A percentile compares a stretch with the other conserved stretches of the same genome.
Evolutionary conservation across 805 yeast species (phyloP).

Genomic region (Metschnikowia henanensis): DNA sequence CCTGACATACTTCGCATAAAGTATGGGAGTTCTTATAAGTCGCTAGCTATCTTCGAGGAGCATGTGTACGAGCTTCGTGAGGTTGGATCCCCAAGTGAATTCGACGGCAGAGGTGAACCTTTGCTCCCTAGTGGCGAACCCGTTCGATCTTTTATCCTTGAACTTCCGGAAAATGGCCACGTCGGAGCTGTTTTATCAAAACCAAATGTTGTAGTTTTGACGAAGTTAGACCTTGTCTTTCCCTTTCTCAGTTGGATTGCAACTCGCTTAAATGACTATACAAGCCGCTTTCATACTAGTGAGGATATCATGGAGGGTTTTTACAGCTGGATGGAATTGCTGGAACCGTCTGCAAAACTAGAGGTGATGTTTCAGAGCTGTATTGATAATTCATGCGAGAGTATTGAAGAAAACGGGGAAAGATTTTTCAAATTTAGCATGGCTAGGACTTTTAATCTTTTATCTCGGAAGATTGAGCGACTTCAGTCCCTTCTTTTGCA

Average conservation of each 20-base stretch:
- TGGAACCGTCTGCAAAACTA: constrained; percentile 1
- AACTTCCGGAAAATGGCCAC: neutral
- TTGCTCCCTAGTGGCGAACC: constrained; percentile 19
- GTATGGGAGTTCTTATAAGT: constrained; percentile 1
- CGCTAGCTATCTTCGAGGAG: constrained; percentile 11
- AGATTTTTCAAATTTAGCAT: constrained; percentile 42
- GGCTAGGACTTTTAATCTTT: constrained; percentile 35
- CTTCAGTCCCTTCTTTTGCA: constrained; percentile 30
- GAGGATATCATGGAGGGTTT: constrained; percentile 16
- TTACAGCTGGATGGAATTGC: neutral
- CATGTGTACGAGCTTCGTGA: constrained; percentile 17
- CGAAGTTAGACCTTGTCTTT: constrained; percentile 15
- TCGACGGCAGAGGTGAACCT: constrained; percentile 16
- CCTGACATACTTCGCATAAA: constrained; percentile 5
- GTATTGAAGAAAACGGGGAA: constrained; percentile 33
- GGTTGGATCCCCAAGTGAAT: constrained; percentile 15
- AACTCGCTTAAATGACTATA: constrained; percentile 3
- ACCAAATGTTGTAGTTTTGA: constrained; percentile 10
- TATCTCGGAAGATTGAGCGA: constrained; percentile 38
- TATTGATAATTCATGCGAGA: constrained; percentile 27
- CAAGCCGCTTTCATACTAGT: constrained; percentile 13
- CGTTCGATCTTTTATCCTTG: constrained; percentile 17
- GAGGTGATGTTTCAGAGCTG: constrained; percentile 1
- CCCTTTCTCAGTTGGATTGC: constrained; percentile 12
- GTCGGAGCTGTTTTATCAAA: constrained; percentile 13